Base-by-base conservation (phyloP, 2,329 filamentous ascomycete genomes). In the Trichoderma guizhouense region DNA sequence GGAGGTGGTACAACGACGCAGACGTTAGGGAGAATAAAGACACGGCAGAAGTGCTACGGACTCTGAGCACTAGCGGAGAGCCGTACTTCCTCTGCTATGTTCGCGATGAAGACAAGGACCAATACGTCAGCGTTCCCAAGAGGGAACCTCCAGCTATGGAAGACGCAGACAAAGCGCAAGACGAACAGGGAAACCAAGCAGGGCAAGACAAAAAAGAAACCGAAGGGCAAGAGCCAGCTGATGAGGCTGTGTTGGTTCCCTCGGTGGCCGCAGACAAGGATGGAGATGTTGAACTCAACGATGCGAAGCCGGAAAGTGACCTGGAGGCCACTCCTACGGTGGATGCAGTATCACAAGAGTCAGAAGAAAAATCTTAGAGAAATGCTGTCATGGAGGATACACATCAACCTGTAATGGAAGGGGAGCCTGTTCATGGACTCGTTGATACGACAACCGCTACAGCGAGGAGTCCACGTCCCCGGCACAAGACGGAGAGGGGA, bases 1-100 rank as follows among this genome's bases (percentile, higher is more conserved):
- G 96, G 95, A 91, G 94, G 71, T 94, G 93, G 78, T 99, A 98
- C 85, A 99, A 99, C 79, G 96, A 99, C 78, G 91, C 92, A 69
- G 87, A 87, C 18, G 94, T 99, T 28, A 91, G 89, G 3, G 89
- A 93, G 74, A 85, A 87, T 72, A 87, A 90, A 30, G 87, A 93
- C 76, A 85, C 88, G 8, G 85, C 86, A 18, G 88, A 91, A 64
- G 93, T 97, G 53, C 90, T 96, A 74, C 85, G 88, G 28, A 86
- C 88, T 73, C 86, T 93, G 63, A 90, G 89, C 73, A 87, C 84
- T 12, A 90, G 83, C 81, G 93, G 93, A 5, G 95, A 94, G 63
- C 93, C 94, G 2, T 94, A 94, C 78, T 94, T 92, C 78, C 86
- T 96, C 26, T 93, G 94, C 55, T 97, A 97, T 77, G 91, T 97